These are phyloP conservation scores for Geotrichum klebahnii DNA, from an alignment of 1,139 yeast genomes.

Conservation along the genomic window DNA sequence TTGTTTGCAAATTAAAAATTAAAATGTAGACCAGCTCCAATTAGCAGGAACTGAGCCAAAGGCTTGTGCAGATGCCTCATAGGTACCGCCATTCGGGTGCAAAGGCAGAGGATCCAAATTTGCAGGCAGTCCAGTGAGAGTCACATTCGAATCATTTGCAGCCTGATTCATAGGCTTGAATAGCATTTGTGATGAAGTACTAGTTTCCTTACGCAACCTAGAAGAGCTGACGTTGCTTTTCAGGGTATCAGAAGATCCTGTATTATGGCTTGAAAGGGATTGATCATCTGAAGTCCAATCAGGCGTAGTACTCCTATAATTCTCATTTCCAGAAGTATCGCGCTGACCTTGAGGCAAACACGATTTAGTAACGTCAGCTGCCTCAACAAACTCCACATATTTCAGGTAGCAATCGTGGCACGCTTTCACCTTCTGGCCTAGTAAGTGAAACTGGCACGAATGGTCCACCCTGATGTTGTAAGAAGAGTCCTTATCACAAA, in stretches of 20 bases:
- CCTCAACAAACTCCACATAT: slow-evolving; percentile 43
- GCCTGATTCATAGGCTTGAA: background rate
- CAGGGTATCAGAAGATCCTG: slow-evolving; percentile 4
- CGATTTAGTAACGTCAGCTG: slow-evolving; percentile 4
- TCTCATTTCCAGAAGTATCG: slow-evolving; percentile 1
- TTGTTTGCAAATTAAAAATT: slow-evolving; percentile 11
- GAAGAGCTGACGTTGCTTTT: background rate
- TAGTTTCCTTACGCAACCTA: slow-evolving; percentile 1
- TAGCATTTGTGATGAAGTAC: slow-evolving; percentile 11
- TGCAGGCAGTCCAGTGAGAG: background rate
- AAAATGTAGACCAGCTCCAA: slow-evolving; percentile 46
- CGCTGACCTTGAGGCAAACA: background rate
- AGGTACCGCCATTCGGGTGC: slow-evolving; percentile 7
- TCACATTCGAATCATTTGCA: background rate
- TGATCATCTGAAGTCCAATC: background rate
- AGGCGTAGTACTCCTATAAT: background rate
- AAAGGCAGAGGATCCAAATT: too few species aligned
- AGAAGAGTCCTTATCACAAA: slow-evolving; percentile 63
- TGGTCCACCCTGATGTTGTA: slow-evolving; percentile 57
- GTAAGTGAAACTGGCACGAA: slow-evolving; percentile 68
- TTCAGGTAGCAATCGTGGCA: slow-evolving; percentile 72
- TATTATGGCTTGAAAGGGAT: background rate
- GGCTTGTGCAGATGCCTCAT: slow-evolving; percentile 15
- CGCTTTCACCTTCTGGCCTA: slow-evolving; percentile 71
- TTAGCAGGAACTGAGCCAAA: slow-evolving; percentile 42